Conservation (phyloP, 2,329 filamentous ascomycete species). For the Ascochyta koolunga region DNA sequence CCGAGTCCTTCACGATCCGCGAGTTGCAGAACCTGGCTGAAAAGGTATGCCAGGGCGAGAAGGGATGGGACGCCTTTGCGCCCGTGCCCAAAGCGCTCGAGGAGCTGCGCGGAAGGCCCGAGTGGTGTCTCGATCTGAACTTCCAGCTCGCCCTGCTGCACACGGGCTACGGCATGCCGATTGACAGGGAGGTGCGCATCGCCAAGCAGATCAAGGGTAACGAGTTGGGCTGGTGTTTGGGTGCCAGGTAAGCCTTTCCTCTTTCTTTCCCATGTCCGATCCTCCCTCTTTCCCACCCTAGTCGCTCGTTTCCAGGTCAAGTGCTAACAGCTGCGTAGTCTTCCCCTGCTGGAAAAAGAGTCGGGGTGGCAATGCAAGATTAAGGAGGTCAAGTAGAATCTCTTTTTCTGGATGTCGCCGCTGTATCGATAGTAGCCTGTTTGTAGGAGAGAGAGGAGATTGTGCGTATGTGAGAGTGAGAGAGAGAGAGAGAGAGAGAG, state of each 20-base stretch:
- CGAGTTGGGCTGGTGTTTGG: constrained; percentile 96
- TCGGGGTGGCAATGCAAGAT: constrained; percentile 93
- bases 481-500: too few species aligned
- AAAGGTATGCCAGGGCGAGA: constrained; percentile 81
- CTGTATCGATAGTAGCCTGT: too few species aligned
- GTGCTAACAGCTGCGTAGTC: constrained; percentile 61
- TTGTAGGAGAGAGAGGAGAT: too few species aligned
- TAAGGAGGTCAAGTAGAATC: constrained; percentile 63
- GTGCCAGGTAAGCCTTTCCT: constrained; percentile 68
- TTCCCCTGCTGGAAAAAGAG: constrained; percentile 79
- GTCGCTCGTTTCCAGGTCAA: background rate
- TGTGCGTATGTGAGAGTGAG: too few species aligned
- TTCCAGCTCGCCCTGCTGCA: constrained; percentile 94
- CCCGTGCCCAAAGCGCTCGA: constrained; percentile 77
- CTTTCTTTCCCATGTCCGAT: constrained; percentile 56
- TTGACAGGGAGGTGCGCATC: constrained; percentile 94
- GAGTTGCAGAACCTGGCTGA: constrained; percentile 87
- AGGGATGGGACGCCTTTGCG: constrained; percentile 80
- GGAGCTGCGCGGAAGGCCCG: constrained; percentile 81
- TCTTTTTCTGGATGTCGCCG: background rate
- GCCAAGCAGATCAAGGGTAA: constrained; percentile 99
- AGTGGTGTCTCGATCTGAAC: constrained; percentile 93
- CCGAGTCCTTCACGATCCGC: constrained; percentile 90
- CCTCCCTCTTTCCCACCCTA: constrained; percentile 65
- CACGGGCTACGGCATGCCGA: constrained; percentile 96